These are phyloP conservation scores for Strobilomyces dryophilus DNA, from an alignment of 768 basidiomycete genomes.

Conservation along the genomic window DNA sequence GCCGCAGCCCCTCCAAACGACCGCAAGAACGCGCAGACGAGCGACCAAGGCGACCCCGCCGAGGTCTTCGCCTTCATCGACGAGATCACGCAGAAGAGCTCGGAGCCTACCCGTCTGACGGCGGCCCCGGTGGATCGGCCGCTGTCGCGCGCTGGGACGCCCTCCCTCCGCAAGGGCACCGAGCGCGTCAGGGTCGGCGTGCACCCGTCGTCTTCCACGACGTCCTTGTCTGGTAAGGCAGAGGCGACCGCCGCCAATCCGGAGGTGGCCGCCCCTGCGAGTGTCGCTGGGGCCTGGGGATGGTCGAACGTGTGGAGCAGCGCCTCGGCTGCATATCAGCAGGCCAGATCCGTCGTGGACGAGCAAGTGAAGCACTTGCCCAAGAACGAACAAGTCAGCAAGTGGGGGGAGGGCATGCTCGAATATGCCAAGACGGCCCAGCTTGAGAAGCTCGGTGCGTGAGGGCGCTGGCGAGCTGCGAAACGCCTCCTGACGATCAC, in stretches of 20 bases:
- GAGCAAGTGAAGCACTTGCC: constrained; percentile 89
- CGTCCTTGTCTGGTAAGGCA: constrained; percentile 37
- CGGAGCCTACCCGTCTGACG: constrained; percentile 65
- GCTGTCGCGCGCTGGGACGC: constrained; percentile 63
- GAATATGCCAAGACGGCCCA: constrained; percentile 88
- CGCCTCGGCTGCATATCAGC: constrained; percentile 82
- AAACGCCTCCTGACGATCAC: constrained; percentile 1
- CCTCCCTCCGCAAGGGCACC: constrained; percentile 68
- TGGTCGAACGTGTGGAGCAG: constrained; percentile 90
- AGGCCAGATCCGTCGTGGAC: constrained; percentile 84
- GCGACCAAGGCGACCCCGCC: constrained; percentile 61
- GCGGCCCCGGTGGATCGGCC: constrained; percentile 53
- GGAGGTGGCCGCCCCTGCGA: constrained; percentile 11
- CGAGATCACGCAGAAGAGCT: constrained; percentile 90
- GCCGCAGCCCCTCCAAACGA: constrained; percentile 25
- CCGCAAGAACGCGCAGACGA: constrained; percentile 21
- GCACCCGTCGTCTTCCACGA: constrained; percentile 37
- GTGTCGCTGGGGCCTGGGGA: constrained; percentile 51
- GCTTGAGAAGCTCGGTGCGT: constrained; percentile 83
- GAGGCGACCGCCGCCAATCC: constrained; percentile 21
- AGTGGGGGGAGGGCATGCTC: constrained; percentile 82
- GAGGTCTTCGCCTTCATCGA: constrained; percentile 92
- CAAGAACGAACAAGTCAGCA: constrained; percentile 81
- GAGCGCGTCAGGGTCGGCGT: constrained; percentile 69
- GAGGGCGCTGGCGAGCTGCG: constrained; percentile 16